A percentile compares a stretch with the other conserved stretches of the same genome.
Evolutionary conservation across 257 asterid genomes (phyloP).

Genomic region (Solanum lycopersicoides): DNA sequence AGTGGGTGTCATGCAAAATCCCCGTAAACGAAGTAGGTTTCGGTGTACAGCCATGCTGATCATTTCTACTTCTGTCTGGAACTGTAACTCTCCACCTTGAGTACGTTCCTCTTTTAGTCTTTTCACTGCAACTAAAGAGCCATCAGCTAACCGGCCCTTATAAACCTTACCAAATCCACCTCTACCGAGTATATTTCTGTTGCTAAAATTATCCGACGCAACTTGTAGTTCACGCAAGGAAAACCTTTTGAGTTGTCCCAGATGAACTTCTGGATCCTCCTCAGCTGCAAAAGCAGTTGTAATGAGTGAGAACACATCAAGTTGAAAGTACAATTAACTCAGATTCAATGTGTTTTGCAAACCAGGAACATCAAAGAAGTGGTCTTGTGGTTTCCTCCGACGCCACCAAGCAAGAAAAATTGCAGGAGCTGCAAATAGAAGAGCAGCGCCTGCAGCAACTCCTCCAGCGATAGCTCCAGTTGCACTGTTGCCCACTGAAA

Average conservation of each 20-base stretch:
- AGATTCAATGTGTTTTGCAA: neutral
- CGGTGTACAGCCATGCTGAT: conserved; percentile 88
- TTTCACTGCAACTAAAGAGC: conserved; percentile 31
- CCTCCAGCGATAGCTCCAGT: conserved; percentile 92
- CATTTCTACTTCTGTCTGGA: conserved; percentile 90
- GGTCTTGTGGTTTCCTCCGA: conserved; percentile 28
- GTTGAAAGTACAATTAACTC: neutral
- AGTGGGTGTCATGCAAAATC: conserved; percentile 87
- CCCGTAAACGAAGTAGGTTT: conserved; percentile 68
- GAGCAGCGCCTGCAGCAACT: conserved; percentile 88
- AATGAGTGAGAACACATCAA: neutral
- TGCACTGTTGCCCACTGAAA: conserved; percentile 58
- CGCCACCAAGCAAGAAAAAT: conserved; percentile 23
- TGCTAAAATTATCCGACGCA: conserved; percentile 30
- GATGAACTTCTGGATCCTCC: conserved; percentile 38
- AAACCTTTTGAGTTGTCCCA: conserved; percentile 33
- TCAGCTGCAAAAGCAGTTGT: conserved; percentile 20
- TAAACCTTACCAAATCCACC: conserved; percentile 36
- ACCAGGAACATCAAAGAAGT: conserved; percentile 95
- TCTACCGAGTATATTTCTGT: conserved; percentile 27
- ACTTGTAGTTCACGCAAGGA: conserved; percentile 30
- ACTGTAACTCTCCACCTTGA: conserved; percentile 38
- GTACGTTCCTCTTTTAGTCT: conserved; percentile 32
- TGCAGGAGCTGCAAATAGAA: conserved; percentile 77
- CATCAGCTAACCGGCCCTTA: conserved; percentile 29